Percentiles rank a stretch among this genome's conserved stretches.
These are phyloP conservation scores for Monilinia laxa DNA, from an alignment of 2,329 filamentous ascomycete species.

Conservation along the genomic window DNA sequence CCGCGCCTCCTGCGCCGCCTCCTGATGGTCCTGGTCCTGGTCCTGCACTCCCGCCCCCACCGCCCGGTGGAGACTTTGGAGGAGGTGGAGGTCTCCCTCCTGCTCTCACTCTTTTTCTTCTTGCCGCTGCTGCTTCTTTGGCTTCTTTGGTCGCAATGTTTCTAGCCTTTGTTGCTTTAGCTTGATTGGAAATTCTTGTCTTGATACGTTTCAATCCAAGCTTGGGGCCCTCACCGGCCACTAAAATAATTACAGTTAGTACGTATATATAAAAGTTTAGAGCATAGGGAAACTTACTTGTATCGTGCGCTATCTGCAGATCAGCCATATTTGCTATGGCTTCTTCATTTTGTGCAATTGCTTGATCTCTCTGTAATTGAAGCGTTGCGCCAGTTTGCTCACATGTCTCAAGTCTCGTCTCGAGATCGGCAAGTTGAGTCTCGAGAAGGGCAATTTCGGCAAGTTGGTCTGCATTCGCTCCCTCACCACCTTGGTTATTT, in stretches of 20 bases:
- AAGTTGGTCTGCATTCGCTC: not conserved
- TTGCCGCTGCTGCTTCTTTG: not conserved
- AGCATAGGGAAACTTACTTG: not conserved
- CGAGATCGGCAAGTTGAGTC: not conserved
- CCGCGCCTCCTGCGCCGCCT: not conserved
- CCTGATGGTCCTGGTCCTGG: not conserved
- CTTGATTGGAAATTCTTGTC: conserved; percentile 15
- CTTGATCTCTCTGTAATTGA: conserved; percentile 9
- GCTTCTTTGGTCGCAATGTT: conserved; percentile 10
- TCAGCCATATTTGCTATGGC: not conserved
- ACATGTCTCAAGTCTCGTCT: not conserved
- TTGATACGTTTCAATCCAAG: conserved; percentile 17
- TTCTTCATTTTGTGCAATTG: not conserved
- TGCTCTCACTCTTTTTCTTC: not conserved
- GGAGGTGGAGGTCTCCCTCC: not conserved
- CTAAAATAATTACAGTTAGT: not conserved
- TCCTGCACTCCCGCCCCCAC: not conserved
- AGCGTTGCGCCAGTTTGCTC: conserved; percentile 6
- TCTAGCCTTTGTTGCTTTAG: not conserved
- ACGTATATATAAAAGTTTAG: not conserved
- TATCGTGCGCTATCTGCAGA: conserved; percentile 4
- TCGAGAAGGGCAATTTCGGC: not conserved
- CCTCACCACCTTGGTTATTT: accelerated
- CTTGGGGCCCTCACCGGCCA: conserved; percentile 14
- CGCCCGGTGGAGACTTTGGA: not conserved